phyloP scores from a whole-genome alignment of 164 flowering plant genomes.

The grape (Vitis vinifera) region ASM3070453v1 NC_081816.1:3966501-3967000 shows the following conservation, averaged over 20 bases:
- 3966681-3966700: slow-evolving; percentile 66
- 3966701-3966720: slow-evolving; percentile 58
- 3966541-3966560: slow-evolving; percentile 51
- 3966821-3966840: slow-evolving; percentile 32
- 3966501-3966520: slow-evolving; percentile 44
- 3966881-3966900: slow-evolving; percentile 36
- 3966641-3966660: slow-evolving; percentile 22
- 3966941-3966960: slow-evolving; percentile 42
- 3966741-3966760: slow-evolving; percentile 43
- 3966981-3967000: slow-evolving; percentile 50
- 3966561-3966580: slow-evolving; percentile 58
- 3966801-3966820: slow-evolving; percentile 42
- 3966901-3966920: slow-evolving; percentile 46
- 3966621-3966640: not conserved
- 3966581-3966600: slow-evolving; percentile 20
- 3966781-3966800: slow-evolving; percentile 56
- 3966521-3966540: slow-evolving; percentile 64
- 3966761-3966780: slow-evolving; percentile 63
- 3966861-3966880: slow-evolving; percentile 56
- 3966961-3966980: slow-evolving; percentile 38
- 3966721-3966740: slow-evolving; percentile 62
- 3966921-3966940: slow-evolving; percentile 35
- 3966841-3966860: slow-evolving; percentile 61
- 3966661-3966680: slow-evolving; percentile 40
- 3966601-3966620: not conserved